Percentiles rank a stretch among this genome's conserved stretches.
These are phyloP conservation scores for Globisporangium acanthophoron DNA, from an alignment of 352 stramenopile species.

Conservation along the genomic window DNA sequence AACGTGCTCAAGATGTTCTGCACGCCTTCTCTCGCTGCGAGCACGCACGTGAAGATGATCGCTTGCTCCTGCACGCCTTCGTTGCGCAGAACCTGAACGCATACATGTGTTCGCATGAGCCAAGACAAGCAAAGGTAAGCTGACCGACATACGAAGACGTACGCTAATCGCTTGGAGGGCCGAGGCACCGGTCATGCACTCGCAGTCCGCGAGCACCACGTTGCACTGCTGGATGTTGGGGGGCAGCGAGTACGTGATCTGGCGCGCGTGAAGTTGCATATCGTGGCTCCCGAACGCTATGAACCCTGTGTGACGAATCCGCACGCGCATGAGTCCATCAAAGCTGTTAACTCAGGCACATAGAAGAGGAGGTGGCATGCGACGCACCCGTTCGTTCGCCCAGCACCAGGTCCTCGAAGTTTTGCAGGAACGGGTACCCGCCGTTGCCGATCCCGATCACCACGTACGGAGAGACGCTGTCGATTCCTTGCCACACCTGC, in stretches of 20 bases:
- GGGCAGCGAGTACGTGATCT: slow-evolving; percentile 7
- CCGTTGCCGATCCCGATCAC: slow-evolving; percentile 11
- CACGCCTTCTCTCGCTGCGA: slow-evolving; percentile 6
- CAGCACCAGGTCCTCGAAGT: slow-evolving; percentile 3
- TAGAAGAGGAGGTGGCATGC: neutral
- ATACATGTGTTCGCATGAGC: neutral
- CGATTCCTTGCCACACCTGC: slow-evolving; percentile 2
- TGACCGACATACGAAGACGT: neutral
- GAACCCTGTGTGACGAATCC: neutral
- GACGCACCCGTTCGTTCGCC: slow-evolving; percentile 3
- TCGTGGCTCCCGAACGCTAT: slow-evolving; percentile 12
- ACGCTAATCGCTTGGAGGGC: slow-evolving; percentile 11
- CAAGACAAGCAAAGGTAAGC: neutral
- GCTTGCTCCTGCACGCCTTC: slow-evolving; percentile 8
- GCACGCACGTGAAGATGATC: slow-evolving; percentile 10
- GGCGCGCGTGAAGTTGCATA: neutral
- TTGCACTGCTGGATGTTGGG: neutral
- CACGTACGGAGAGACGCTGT: slow-evolving; percentile 1
- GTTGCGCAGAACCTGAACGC: slow-evolving; percentile 6
- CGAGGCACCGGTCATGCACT: slow-evolving; percentile 10
- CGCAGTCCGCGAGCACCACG: slow-evolving; percentile 9
- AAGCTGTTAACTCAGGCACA: no score
- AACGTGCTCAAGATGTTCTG: slow-evolving; percentile 1
- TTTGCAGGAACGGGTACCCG: slow-evolving; percentile 5
- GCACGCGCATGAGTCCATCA: neutral